phyloP scores from a whole-genome alignment of 1,284 basidiomycete genomes.

The Trametes sp. region DNA sequence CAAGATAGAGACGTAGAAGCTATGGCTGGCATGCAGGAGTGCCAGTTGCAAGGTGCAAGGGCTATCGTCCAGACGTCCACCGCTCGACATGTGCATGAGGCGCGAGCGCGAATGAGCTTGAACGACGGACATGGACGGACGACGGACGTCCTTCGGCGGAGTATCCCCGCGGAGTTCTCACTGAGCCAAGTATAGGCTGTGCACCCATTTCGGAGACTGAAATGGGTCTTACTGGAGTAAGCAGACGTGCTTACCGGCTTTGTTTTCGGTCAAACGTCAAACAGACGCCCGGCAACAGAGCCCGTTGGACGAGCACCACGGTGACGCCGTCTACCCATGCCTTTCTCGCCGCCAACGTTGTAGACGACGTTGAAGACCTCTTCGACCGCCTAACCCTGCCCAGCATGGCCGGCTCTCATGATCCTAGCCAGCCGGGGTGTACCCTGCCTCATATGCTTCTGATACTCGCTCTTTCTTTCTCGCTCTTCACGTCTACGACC shows the following conservation, averaged over 20 bases:
- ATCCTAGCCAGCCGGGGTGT: constrained; percentile 26
- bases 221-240: background rate
- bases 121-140: background rate
- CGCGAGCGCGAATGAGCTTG: background rate
- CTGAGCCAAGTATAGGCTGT: constrained; percentile 7
- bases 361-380: constrained; percentile 21
- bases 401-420: constrained; percentile 36
- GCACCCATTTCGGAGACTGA: constrained; percentile 17
- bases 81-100: background rate
- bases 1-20: background rate
- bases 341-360: constrained; percentile 24
- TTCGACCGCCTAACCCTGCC: constrained; percentile 13
- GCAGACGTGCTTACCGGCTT: background rate
- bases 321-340: constrained; percentile 28
- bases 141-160: constrained; percentile 3
- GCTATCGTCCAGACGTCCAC: too few species aligned
- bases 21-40: too few species aligned
- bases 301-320: constrained; percentile 23
- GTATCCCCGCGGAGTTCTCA: constrained; percentile 8
- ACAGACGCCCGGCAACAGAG: constrained; percentile 5
- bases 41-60: too few species aligned
- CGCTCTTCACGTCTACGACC: constrained; percentile 28
- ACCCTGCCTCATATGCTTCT: constrained; percentile 31
- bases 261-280: background rate
- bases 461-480: constrained; percentile 32